Evolutionary conservation across 2,329 filamentous ascomycete genomes (phyloP).

Genomic region (Sclerotinia subarctica): DNA sequence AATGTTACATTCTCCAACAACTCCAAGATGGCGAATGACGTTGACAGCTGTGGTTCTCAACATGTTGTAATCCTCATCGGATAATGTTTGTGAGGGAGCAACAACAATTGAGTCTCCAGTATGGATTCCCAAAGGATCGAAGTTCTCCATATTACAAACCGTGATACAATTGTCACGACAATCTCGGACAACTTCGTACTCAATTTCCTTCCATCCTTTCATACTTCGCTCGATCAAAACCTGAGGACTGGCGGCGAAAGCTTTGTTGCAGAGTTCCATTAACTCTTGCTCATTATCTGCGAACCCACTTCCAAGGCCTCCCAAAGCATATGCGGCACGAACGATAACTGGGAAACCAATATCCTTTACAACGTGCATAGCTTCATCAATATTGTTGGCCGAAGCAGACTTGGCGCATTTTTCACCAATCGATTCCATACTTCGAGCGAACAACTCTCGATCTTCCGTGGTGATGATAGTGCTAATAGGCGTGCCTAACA

Average conservation of each 20-base stretch:
- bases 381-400: constrained; percentile 86
- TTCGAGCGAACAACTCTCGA: constrained; percentile 91
- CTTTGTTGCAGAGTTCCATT: constrained; percentile 86
- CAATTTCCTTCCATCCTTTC: constrained; percentile 99
- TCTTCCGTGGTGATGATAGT: constrained; percentile 95
- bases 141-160: constrained; percentile 99
- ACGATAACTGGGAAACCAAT: constrained; percentile 98
- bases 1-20: constrained; percentile 98
- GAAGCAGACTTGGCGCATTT: constrained; percentile 96
- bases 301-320: constrained; percentile 94
- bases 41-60: constrained; percentile 96
- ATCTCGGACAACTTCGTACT: constrained; percentile 97
- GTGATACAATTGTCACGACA: constrained; percentile 98
- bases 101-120: constrained; percentile 99
- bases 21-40: constrained; percentile 93
- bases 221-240: constrained; percentile 98
- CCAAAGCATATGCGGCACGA: constrained; percentile 91
- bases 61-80: constrained; percentile 99
- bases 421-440: constrained; percentile 94
- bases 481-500: constrained; percentile 73
- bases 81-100: constrained; percentile 92
- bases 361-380: constrained; percentile 77
- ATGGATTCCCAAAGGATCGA: constrained; percentile 94
- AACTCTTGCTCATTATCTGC: constrained; percentile 92
- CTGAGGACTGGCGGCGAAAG: constrained; percentile 88